Evolutionary conservation across 306 rosid species (phyloP), one percentile per base, ranked within the genome.

Genomic region (Gastrolobium bilobum): DNA sequence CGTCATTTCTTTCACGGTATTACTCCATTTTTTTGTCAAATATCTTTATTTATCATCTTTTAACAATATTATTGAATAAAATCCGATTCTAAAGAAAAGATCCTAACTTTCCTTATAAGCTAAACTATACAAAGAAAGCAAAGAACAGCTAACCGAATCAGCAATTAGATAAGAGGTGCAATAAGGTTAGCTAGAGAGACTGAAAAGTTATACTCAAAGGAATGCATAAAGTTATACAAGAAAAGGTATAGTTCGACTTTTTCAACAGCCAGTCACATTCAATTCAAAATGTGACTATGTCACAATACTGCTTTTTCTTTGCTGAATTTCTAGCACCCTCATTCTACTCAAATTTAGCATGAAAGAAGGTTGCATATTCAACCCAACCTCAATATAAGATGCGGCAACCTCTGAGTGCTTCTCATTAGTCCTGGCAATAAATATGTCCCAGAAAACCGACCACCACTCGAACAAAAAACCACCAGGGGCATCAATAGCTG

Each of bases 391-490:
- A 29, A 96, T 96, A 80, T 96, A 96, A 13, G 99, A 96, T 37
- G 99, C 98, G 57, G 99, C 99, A 71, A 93, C 97, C 79, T 96
- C 98, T 0, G 99, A 96, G 84, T 96, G 99, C 85, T 96, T 96
- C 93, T 96, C 99, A 83, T 96, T 93, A 60, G 99, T 96, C 86
- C 99, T 88, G 51, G 99, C 99, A 79, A 96, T 96, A 73, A 96
- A 96, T 65, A 96, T 96, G 82, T 96, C 99, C 99, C 99, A 95
- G 91, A 95, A 95, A 85, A 95, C 98, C 6, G 99, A 95, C 99
- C 99, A 95, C 99, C 99, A 95, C 81, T 96, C 99, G 6, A 96
- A 96, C 67, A 96, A 89, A 84, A 96, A 96, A 61, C 99, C 99
- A 67, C 99, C 98, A 0, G 99, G 99, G 5, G 99, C 99, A 89